Conservation (phyloP, 2,329 filamentous ascomycete genomes). For the Fusarium poae region DNA sequence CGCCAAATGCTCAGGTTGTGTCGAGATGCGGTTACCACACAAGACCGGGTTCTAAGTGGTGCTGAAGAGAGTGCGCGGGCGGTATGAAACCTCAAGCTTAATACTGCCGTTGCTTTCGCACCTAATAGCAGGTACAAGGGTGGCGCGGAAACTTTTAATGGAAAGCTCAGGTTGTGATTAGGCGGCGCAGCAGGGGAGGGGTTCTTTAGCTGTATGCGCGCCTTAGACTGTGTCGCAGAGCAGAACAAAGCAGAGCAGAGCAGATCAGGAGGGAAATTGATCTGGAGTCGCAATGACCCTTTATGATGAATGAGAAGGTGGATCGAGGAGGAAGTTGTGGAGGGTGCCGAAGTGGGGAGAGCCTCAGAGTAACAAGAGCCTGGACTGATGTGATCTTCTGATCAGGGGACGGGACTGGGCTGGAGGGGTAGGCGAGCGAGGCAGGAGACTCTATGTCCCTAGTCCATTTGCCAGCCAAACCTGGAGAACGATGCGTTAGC, state of each 20-base stretch:
- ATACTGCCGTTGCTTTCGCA: slow-evolving; percentile 44
- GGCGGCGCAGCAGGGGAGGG: slow-evolving; percentile 43
- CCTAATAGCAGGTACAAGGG: slow-evolving; percentile 23
- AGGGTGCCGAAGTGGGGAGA: slow-evolving; percentile 40
- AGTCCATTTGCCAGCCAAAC: slow-evolving; percentile 43
- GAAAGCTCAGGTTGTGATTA: slow-evolving; percentile 26
- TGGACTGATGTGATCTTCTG: slow-evolving; percentile 38
- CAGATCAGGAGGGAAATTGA: slow-evolving; percentile 29
- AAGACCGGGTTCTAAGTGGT: slow-evolving; percentile 48
- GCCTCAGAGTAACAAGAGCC: slow-evolving; percentile 29
- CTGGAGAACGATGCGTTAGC: slow-evolving; percentile 44
- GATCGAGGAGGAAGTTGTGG: slow-evolving; percentile 35
- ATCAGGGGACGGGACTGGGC: slow-evolving; percentile 33
- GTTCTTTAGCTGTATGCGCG: slow-evolving; percentile 32
- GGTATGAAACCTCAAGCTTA: slow-evolving; percentile 43
- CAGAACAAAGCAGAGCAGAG: neutral
- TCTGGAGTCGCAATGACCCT: slow-evolving; percentile 26
- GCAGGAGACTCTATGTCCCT: slow-evolving; percentile 38
- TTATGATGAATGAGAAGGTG: slow-evolving; percentile 40
- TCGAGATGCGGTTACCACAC: slow-evolving; percentile 48
- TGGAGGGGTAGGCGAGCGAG: slow-evolving; percentile 36
- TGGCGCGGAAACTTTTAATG: slow-evolving; percentile 39
- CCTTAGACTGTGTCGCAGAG: slow-evolving; percentile 15
- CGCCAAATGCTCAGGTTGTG: slow-evolving; percentile 44
- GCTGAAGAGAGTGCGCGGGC: slow-evolving; percentile 40